Conservation (phyloP, 164 flowering plant species). For the Santalum album region DNA sequence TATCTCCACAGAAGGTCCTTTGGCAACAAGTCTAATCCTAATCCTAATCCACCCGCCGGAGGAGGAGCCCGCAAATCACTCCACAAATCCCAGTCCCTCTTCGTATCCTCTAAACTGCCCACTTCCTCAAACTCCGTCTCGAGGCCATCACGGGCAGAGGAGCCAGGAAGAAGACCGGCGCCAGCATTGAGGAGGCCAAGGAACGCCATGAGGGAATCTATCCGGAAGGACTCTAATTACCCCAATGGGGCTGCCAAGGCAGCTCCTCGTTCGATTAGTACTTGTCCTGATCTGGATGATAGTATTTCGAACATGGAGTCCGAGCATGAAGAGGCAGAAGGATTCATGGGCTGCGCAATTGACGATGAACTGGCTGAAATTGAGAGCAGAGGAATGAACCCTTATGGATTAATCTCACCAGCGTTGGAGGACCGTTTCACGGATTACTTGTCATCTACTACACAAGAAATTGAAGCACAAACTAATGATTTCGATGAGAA, state of each 20-base stretch:
- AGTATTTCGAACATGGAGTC: neutral
- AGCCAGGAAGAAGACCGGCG: constrained; percentile 9
- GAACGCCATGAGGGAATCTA: constrained; percentile 6
- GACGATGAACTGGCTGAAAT: constrained; percentile 10
- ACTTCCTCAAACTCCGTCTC: constrained; percentile 8
- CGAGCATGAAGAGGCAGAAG: constrained; percentile 11
- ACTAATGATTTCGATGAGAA: too few relatives aligned
- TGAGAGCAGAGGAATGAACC: constrained; percentile 6
- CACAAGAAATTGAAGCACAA: too few relatives aligned
- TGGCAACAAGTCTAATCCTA: constrained; percentile 35
- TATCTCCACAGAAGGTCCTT: constrained; percentile 26
- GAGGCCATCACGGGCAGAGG: constrained; percentile 9
- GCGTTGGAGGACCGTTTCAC: too few relatives aligned
- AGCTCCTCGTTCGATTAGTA: neutral
- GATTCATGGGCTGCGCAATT: constrained; percentile 6
- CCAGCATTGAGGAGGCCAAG: neutral
- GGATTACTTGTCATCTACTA: too few relatives aligned
- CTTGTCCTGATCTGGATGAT: constrained; percentile 4
- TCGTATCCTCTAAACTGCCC: constrained; percentile 4
- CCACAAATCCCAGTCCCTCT: constrained; percentile 11
- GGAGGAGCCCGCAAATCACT: too few relatives aligned
- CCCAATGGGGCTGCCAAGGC: neutral
- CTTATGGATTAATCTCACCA: too few relatives aligned
- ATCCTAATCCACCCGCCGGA: constrained; percentile 11
- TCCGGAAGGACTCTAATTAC: neutral